Base-by-base conservation (phyloP, 176 grass and related monocot genomes). In the Hordeum vulgare region DNA sequence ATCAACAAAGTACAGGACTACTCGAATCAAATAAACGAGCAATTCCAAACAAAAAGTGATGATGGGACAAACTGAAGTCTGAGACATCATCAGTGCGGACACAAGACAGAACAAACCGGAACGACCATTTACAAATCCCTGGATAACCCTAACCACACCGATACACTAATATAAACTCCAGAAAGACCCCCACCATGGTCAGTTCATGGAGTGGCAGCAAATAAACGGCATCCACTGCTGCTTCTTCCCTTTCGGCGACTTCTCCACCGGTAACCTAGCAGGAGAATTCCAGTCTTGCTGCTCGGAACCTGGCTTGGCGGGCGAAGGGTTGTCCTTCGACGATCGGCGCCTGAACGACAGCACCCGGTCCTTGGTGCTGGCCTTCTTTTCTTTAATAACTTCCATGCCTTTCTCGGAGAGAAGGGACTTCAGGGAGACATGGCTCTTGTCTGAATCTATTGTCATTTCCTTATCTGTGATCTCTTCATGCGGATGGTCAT, bases 231-330 rank as follows among this genome's bases (percentile, higher is more conserved):
- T 54, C 92, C 92, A 94, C 26, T 75, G 80, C 25, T 94, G 89
- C 62, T 91, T 94, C 29, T 78, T 86, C 53, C 78, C 87, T 35
- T 79, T 77, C 6, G 72, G 47, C 59, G 76, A 89, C 84, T 86
- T 94, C 68, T 79, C 71, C 0, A 54, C 65, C 0, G 89, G 89
- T 39, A 94, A 61, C 86, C 92, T 89, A 2, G 89, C 92, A 2
- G 89, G 89, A 14, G 89, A 94, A 73, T 91, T 91, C 92, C 86
- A 94, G 56, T 91, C 89, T 44, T 81, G 84, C 40, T 89, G 80
- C 81, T 58, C 86, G 14, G 86, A 74, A 45, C 65, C 76, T 8
- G 91, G 61, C 60, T 71, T 88, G 54, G 8, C 39, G 0, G 79
- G 70, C 3, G 70, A 77, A 8, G 17, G 61, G 7, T 47, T 70